Percentiles rank a stretch among this genome's conserved stretches.
Evolutionary conservation across 768 basidiomycete genomes (phyloP).

Genomic region (Strobilomyces echinocephalus): DNA sequence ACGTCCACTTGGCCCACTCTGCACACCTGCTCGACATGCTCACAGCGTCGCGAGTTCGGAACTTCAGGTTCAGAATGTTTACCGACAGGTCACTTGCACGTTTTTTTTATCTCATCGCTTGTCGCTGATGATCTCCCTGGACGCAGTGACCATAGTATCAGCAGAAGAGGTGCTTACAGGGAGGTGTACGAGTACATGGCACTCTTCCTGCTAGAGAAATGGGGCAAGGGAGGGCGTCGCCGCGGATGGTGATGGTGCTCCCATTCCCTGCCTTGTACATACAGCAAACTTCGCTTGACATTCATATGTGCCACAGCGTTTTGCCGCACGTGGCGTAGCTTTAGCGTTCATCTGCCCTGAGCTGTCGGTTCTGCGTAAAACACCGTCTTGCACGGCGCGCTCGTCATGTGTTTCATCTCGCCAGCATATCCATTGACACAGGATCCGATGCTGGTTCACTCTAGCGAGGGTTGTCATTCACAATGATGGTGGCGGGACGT

Average conservation of each 20-base stretch:
- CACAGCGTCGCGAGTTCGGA: conserved; percentile 65
- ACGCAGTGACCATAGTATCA: conserved; percentile 75
- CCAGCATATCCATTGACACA: not conserved
- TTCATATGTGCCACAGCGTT: not conserved
- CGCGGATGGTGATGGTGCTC: conserved; percentile 48
- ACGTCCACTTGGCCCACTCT: conserved; percentile 91
- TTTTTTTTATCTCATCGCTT: not conserved
- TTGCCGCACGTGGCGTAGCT: not conserved
- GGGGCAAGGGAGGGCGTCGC: conserved; percentile 77
- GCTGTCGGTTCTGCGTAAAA: not conserved
- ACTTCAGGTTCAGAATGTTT: conserved; percentile 28
- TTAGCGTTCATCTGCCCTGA: not conserved
- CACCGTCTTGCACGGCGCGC: not conserved
- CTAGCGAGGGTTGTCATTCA: too few relatives aligned
- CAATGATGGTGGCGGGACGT: too few relatives aligned
- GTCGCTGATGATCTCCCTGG: conserved; percentile 7
- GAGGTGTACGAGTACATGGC: conserved; percentile 89
- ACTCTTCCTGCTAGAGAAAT: conserved; percentile 81
- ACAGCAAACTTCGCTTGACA: conserved; percentile 9
- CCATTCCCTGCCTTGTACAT: conserved; percentile 1
- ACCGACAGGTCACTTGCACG: conserved; percentile 72
- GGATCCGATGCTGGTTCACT: too few relatives aligned
- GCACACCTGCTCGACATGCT: conserved; percentile 93
- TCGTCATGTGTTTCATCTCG: conserved; percentile 1
- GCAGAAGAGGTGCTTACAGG: conserved; percentile 66